Evolutionary conservation across 345 rosid species (phyloP), one percentile per base, ranked within the genome.

Genomic region (Gossypium mustelinum): DNA sequence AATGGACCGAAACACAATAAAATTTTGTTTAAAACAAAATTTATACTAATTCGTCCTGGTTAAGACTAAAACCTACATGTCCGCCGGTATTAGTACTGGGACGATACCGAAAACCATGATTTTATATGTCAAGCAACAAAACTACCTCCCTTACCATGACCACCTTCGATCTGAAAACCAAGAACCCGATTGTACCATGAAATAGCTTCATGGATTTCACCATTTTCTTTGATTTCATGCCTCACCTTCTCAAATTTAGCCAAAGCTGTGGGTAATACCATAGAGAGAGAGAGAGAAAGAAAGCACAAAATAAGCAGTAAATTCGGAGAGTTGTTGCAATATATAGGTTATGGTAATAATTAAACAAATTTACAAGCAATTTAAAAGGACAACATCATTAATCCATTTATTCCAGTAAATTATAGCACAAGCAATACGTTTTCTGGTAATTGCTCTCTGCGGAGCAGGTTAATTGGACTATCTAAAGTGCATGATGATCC

Each of bases 131-230:
- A 60, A 55, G 72, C 22, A 56, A 48, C 52, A 14, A 44, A 39
- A 54, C 39, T 2, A 69, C 54, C 73, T 62, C 57, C 12, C 68
- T 81, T 90, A 93, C 99, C 99, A 80, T 75, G 85, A 69, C 99
- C 97, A 13, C 93, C 97, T 82, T 93, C 94, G 77, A 93, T 80
- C 43, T 80, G 87, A 76, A 95, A 84, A 79, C 99, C 92, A 11
- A 95, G 92, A 85, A 84, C 83, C 77, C 76, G 79, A 77, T 88
- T 90, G 82, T 93, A 95, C 99, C 99, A 95, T 62, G 84, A 80
- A 47, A 93, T 79, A 62, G 93, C 97, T 82, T 84, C 89, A 57
- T 86, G 76, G 67, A 87, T 85, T 66, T 87, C 89, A 77, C 75
- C 84, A 74, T 81, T 83, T 18, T 65, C 66, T 79, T 83, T 85